Conservation (phyloP, 805 yeast genomes). For the Nakazawaea ernobii region DNA sequence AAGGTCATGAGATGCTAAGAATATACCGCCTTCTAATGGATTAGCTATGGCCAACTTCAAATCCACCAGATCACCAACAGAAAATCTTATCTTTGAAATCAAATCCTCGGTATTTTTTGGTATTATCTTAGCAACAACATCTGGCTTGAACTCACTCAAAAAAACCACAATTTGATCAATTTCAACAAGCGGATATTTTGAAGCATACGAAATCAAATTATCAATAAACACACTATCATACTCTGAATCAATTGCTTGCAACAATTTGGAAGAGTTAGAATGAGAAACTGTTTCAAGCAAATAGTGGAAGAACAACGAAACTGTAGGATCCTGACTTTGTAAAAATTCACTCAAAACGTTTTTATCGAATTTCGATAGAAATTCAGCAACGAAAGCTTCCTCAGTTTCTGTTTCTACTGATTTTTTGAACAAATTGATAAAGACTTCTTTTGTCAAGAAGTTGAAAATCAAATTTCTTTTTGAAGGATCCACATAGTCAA, state of each 20-base stretch:
- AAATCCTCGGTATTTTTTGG: neutral
- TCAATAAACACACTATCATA: neutral
- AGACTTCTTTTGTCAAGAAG: slow-evolving; percentile 29
- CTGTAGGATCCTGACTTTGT: slow-evolving; percentile 5
- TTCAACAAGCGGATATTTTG: neutral
- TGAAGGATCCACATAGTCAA: slow-evolving; percentile 11
- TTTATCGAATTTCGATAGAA: slow-evolving; percentile 13
- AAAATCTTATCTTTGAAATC: neutral
- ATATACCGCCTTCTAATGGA: slow-evolving; percentile 37
- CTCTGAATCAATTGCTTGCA: neutral
- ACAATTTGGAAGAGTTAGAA: neutral
- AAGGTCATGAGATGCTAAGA: slow-evolving; percentile 19
- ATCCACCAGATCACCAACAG: slow-evolving; percentile 24
- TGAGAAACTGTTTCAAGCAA: slow-evolving; percentile 18
- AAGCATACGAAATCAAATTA: neutral
- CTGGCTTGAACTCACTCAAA: neutral
- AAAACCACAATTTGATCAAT: neutral
- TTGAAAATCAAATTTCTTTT: slow-evolving; percentile 19
- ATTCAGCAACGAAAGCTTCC: slow-evolving; percentile 17
- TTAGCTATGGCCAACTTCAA: slow-evolving; percentile 39
- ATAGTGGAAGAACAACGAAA: slow-evolving; percentile 13
- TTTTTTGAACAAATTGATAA: slow-evolving; percentile 26
- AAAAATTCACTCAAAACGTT: slow-evolving; percentile 14
- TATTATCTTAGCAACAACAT: neutral
- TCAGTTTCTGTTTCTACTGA: slow-evolving; percentile 18